Conservation (phyloP, 768 basidiomycete genomes). For the Kwoniella dendrophila region DNA sequence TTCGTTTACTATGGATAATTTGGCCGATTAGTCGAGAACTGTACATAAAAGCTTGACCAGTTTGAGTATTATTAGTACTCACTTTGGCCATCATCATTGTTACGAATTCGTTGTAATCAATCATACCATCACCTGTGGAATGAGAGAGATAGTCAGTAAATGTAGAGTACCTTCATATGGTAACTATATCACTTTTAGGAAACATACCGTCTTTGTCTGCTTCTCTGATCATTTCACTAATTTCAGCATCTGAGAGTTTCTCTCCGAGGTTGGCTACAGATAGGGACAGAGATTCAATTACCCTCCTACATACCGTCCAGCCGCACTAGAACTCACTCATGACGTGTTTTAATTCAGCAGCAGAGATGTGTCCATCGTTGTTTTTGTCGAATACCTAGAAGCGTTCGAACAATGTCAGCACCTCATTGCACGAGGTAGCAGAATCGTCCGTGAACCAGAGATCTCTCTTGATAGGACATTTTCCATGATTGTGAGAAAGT, state of each 20-base stretch:
- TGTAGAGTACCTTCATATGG: not conserved
- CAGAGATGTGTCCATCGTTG: slow-evolving; percentile 84
- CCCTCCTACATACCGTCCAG: slow-evolving; percentile 10
- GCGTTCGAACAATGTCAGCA: not conserved
- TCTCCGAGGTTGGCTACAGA: slow-evolving; percentile 65
- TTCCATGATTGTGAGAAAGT: not conserved
- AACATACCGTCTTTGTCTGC: slow-evolving; percentile 84
- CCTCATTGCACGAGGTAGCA: no score
- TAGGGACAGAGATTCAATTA: slow-evolving; percentile 3
- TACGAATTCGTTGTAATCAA: slow-evolving; percentile 54
- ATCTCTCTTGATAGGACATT: no score
- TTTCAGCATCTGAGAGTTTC: slow-evolving; percentile 81
- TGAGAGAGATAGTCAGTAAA: not conserved
- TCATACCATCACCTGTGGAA: slow-evolving; percentile 37
- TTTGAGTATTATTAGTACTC: no score
- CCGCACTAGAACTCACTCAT: slow-evolving; percentile 72
- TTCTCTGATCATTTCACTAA: slow-evolving; percentile 96
- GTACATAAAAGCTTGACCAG: not conserved
- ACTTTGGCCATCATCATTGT: slow-evolving; percentile 51
- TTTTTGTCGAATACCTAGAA: slow-evolving; percentile 78
- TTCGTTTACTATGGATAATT: not conserved
- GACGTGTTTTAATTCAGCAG: slow-evolving; percentile 82
- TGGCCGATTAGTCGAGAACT: not conserved
- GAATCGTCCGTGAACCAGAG: no score
- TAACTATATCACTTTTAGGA: slow-evolving; percentile 48